Base-by-base conservation (phyloP, 1,284 basidiomycete genomes). In the Cryptococcus depauperatus region DNA sequence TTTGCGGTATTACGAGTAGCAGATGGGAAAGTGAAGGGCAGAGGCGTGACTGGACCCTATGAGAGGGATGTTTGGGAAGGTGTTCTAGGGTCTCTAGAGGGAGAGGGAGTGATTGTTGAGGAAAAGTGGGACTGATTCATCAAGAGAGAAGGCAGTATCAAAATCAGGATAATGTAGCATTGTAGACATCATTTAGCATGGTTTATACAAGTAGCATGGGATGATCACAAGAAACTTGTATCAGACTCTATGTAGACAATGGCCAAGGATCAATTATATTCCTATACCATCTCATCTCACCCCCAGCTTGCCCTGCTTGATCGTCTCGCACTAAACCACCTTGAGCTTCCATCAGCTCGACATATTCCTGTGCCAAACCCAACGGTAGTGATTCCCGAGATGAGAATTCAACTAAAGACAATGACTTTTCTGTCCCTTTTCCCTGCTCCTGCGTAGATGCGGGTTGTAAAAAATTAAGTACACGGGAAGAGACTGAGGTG, bases 291-390 rank as follows among this genome's bases (percentile, higher is more conserved):
- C 79, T 66, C 44, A 80, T 76, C 40, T 77, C 79, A 2, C 76
- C 78, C 4, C 73, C 74, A 3, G 70, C 70, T 38, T 57, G 55
- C 41, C 70, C 69, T 28, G 66, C 64, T 59, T 75, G 69, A 52
- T 87, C 85, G 65, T 92, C 90, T 55, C 86, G 74, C 58, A 83
- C 83, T 22, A 92, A 73, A 47, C 76, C 77, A 0, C 43, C 41
- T 6, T 48, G 75, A 41, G 67, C 68, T 71, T 90, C 87, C 4
- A 84, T 78, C 37, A 78, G 79, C 37, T 75, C 74, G 23, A 92
- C 71, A 77, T 92, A 79, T 62, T 91, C 85, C 44, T 75, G 73
- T 3, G 80, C 76, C 38, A 93, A 74, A 14, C 79, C 81, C 18
- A 87, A 76, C 2, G 83, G 79, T 19, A 92, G 72, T 1, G 73